Base-by-base conservation (phyloP, 345 rosid species). In the Boechera divaricarpa region DNA sequence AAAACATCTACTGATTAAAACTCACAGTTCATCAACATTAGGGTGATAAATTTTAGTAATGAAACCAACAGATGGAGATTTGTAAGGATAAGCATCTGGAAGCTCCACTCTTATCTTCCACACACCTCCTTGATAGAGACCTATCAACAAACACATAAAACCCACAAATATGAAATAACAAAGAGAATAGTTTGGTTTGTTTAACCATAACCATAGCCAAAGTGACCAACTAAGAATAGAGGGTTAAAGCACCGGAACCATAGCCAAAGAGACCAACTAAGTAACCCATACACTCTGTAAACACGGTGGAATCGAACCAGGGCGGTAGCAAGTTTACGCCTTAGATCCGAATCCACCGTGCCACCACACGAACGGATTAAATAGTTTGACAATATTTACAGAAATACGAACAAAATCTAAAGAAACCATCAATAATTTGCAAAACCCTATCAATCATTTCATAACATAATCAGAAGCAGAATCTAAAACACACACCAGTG, bases 51-150 rank as follows among this genome's bases (percentile, higher is more conserved):
- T 93, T 80, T 91, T 96, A 80, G 92, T 93, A 51, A 91, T 79
- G 85, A 96, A 96, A 63, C 97, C 97, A 73, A 96, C 82, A 29
- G 99, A 96, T 36, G 99, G 99, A 76, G 99, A 93, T 86, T 93
- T 91, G 64, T 93, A 93, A 29, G 99, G 99, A 88, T 96, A 96
- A 83, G 98, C 98, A 87, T 93, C 98, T 8, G 99, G 98, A 28
- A 96, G 88, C 82, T 91, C 98, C 54, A 93, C 99, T 84, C 92
- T 90, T 83, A 96, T 86, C 92, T 82, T 96, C 99, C 99, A 96
- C 67, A 90, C 82, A 70, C 97, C 97, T 71, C 92, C 97, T 80
- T 88, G 83, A 79, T 96, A 96, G 72, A 87, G 88, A 83, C 99
- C 99, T 96, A 80, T 54, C 82, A 55, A 32, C 67, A 18, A 11